Evolutionary conservation across 768 basidiomycete species (phyloP), one percentile per base, ranked within the genome.

Genomic region (Suillus decipiens): DNA sequence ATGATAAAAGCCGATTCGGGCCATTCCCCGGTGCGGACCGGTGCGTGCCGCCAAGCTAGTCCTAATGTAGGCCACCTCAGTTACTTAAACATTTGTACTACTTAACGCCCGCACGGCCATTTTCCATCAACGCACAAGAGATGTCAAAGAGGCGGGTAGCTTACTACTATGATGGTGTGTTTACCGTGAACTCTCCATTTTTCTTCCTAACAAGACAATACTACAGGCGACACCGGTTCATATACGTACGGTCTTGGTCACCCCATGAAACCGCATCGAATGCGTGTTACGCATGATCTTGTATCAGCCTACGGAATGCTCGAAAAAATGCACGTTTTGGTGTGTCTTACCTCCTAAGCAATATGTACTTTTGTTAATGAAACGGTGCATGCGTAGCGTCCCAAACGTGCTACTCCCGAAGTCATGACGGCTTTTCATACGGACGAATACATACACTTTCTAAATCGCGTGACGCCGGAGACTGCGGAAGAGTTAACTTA

Each of bases 401-500:
- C 94, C 7, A 83, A 81, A 67, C 82, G 92, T n/a, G 88, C 92
- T 5, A 82, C 86, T 0, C 84, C 89, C 15, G 83, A 88, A 69
- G 83, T 85, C 28, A 91, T 99, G 91, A 90, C 92, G n/a, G 79
- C 89, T 12, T 99, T 99, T 76, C 97, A 99, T 75, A 95, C 96
- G 24, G 97, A 99, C 79, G 97, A 99, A 82, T 99, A 97, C 76
- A 84, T 99, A 63, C 88, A 99, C 69, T 96, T 99, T 70, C 79
- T 99, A 53, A 82, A 86, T 60, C 84, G 86, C 56, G 96, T 99
- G 33, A 93, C 90, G 0, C 96, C 96, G 0, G 97, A 99, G 75
- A 96, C 92, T 5, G 88, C 85, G 1, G 92, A 93, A 68, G 89
- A 93, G 61, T 76, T 98, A 70, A 95, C 93, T 1, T 91, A 87